Evolutionary conservation across 306 rosid species (phyloP), one percentile per base, ranked within the genome.

Genomic region (Cicer pinnatifidum): DNA sequence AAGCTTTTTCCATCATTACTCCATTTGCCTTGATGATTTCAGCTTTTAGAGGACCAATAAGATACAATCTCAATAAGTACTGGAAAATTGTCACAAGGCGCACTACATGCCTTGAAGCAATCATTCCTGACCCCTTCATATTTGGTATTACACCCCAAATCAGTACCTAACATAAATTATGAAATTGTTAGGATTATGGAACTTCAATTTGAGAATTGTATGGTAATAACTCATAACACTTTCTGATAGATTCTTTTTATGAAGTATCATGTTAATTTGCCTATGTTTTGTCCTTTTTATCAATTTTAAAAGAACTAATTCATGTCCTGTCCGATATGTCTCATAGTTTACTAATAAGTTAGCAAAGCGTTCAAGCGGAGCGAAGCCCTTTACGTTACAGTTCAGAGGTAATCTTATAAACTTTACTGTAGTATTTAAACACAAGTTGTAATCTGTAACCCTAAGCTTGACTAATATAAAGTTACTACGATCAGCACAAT

Each of bases 1-100:
- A 87, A 28, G 91, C 87, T 45, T 86, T 87, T 67, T 85, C 88
- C 89, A 85, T 85, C 82, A 87, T 69, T 7, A 87, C 82, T 19
- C 94, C 91, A 20, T 78, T 87, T 15, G 88, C 82, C 67, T 85
- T 82, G 58, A 66, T 20, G 56, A 89, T 89, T 73, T 85, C 79
- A 37, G 82, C 79, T 33, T 89, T 83, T 9, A 89, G 73, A 20
- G 89, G 94, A 72, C 82, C 82, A 71, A 84, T 85, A 56, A 82
- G 86, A 75, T 83, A 89, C 17, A 89, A 13, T 80, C 94, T 87
- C 80, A 82, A 58, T 0, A 89, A 40, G 84, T 87, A 89, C 80
- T 89, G 94, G 40, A 85, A 87, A 72, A 83, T 75, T 39, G 82
- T 15, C n/a, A 77, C 81, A 5, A 85, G 76, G 16, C 84, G 83